Conservation (phyloP, 345 rosid genomes). For the Eucalyptus brandiana region DNA sequence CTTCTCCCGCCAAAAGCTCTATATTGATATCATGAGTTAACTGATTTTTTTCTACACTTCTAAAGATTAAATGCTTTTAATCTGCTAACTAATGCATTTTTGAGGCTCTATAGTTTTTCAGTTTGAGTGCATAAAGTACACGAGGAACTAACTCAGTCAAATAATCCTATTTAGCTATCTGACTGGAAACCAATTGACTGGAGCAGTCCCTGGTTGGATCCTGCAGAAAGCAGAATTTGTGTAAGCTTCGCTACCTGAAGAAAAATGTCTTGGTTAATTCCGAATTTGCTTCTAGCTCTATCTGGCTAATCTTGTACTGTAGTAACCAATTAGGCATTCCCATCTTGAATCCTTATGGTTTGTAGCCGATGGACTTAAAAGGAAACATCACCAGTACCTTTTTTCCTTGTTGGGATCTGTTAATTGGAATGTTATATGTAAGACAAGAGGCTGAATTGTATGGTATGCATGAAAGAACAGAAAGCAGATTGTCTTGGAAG, state of each 20-base stretch:
- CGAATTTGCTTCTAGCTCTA: neutral
- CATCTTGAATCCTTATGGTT: neutral
- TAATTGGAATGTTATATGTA: neutral
- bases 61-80: neutral
- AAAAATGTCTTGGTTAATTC: neutral
- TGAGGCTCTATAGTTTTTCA: neutral
- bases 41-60: too few relatives aligned
- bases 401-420: neutral
- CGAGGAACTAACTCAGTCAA: neutral
- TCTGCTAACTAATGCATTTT: neutral
- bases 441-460: neutral
- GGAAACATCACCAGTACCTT: neutral
- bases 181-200: constrained; percentile 19
- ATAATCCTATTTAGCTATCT: constrained; percentile 1
- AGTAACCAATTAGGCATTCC: neutral
- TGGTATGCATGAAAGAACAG: neutral
- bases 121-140: neutral
- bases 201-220: constrained; percentile 17
- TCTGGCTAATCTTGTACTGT: neutral
- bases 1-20: too few relatives aligned
- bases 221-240: neutral
- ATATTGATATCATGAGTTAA: too few relatives aligned
- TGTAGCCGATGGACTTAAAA: neutral
- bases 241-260: neutral
- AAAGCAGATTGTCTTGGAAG: neutral